Evolutionary conservation across 1,139 yeast genomes (phyloP), one percentile per base, ranked within the genome.

Genomic region (Yamadazyma conglobata): DNA sequence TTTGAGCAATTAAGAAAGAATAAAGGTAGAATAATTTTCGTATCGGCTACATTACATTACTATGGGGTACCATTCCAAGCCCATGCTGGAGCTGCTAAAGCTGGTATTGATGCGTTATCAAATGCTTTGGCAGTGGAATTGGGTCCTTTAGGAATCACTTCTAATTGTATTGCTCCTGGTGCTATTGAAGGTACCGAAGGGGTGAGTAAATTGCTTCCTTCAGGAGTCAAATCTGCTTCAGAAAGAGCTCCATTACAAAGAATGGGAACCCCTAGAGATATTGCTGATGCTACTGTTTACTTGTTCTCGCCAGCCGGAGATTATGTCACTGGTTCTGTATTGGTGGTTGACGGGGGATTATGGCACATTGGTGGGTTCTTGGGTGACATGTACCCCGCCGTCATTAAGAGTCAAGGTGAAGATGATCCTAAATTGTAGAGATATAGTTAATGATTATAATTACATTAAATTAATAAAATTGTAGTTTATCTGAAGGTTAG

Each of bases 21-120:
- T 47, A 79, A 78, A 54, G 97, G 97, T 19, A 56, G 76, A 2
- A 70, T 85, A 17, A 44, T 89, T n/a, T 87, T 89, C 46, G 84
- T 89, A n/a, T 76, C 89, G 34, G 95, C 97, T 1, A 88, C 96
- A 1, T 69, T 89, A 35, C 96, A 89, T 55, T 86, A 85, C 57
- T 74, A 79, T 47, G 97, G 96, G n/a, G 76, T 84, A 5, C 95
- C 96, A 6, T 77, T 83, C 61, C 97, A 89, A 59, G 48, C 77
- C 2, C 97, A 89, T 47, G 96, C 87, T 2, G 83, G 91, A 3
- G 96, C 97, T 0, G 97, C 97, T 6, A 89, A 89, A 60, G 96
- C 97, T 1, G 97, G 96, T 19, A 74, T 89, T 24, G 97, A 89
- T 54, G 94, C 96, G 1, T 64, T 89, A 30, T 79, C 89, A 13